These are phyloP conservation scores for Lenwebbia sp. DNA, from an alignment of 345 rosid genomes.

Conservation along the genomic window DNA sequence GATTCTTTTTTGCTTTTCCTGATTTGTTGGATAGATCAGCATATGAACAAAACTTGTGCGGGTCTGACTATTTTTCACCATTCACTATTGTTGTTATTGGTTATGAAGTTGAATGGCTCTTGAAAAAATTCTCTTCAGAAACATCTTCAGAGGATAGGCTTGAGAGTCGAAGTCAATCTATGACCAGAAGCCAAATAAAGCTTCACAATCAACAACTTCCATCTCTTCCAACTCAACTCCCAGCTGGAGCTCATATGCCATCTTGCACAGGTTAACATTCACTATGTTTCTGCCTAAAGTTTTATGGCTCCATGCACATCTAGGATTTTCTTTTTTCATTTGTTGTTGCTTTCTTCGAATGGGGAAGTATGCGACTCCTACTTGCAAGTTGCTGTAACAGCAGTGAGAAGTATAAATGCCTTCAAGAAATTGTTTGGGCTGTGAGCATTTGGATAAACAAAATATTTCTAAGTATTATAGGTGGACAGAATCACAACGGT, in stretches of 20 bases:
- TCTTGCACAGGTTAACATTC: slow-evolving; percentile 59
- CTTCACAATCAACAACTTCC: slow-evolving; percentile 36
- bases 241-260: slow-evolving; percentile 82
- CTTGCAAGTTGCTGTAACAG: not conserved
- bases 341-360: not conserved
- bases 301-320: not conserved
- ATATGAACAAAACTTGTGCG: not conserved
- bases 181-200: slow-evolving; percentile 40
- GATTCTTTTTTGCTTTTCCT: not conserved
- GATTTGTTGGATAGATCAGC: not conserved
- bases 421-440: not conserved
- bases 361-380: not conserved
- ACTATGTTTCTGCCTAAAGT: not conserved
- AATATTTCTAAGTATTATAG: not conserved
- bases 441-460: not conserved
- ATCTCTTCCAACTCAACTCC: slow-evolving; percentile 75
- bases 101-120: not conserved
- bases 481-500: not conserved
- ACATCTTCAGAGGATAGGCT: slow-evolving; percentile 33
- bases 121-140: slow-evolving; percentile 28
- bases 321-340: not conserved
- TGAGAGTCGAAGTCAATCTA: slow-evolving; percentile 40
- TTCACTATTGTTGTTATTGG: not conserved
- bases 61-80: not conserved
- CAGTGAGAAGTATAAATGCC: not conserved